phyloP scores from a whole-genome alignment of 75 land plant genomes.

The Pseudotsuga menziesii region DNA sequence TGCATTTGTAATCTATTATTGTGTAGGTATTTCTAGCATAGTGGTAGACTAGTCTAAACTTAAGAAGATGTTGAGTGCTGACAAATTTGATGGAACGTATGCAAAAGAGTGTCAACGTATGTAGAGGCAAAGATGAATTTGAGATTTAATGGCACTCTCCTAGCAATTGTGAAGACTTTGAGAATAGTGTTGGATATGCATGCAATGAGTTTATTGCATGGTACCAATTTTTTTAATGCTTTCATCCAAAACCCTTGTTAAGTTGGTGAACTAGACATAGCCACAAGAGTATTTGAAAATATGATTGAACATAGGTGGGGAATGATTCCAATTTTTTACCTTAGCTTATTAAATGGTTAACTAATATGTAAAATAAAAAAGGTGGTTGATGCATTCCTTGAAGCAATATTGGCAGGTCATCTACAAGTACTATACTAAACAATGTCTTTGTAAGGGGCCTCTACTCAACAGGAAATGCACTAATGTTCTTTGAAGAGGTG shows the following conservation, averaged over 20 bases:
- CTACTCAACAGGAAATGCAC: constrained; percentile 9
- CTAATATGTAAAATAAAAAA: constrained; percentile 27
- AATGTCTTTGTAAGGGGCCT: constrained; percentile 20
- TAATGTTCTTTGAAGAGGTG: constrained; percentile 22
- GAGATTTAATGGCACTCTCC: too few species aligned
- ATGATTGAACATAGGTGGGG: constrained; percentile 22
- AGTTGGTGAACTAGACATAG: constrained; percentile 29
- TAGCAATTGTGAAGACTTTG: too few species aligned
- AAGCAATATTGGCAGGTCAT: constrained; percentile 11
- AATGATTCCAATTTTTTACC: constrained; percentile 20
- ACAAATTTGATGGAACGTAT: too few species aligned
- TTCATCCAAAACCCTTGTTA: constrained; percentile 45
- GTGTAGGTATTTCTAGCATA: too few species aligned
- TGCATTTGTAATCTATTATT: too few species aligned
- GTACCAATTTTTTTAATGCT: constrained; percentile 22
- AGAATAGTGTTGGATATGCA: constrained; percentile 40
- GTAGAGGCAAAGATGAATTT: too few species aligned
- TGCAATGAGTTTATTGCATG: constrained; percentile 4
- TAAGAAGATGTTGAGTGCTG: too few species aligned
- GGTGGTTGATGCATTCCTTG: constrained; percentile 43
- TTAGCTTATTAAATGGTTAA: constrained; percentile 39
- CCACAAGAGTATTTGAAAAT: constrained; percentile 29
- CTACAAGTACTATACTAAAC: constrained; percentile 29
- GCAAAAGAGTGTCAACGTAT: too few species aligned
- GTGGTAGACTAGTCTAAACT: too few species aligned